Base-by-base conservation (phyloP, 2,329 filamentous ascomycete species). In the Penicillium olsonii region DNA sequence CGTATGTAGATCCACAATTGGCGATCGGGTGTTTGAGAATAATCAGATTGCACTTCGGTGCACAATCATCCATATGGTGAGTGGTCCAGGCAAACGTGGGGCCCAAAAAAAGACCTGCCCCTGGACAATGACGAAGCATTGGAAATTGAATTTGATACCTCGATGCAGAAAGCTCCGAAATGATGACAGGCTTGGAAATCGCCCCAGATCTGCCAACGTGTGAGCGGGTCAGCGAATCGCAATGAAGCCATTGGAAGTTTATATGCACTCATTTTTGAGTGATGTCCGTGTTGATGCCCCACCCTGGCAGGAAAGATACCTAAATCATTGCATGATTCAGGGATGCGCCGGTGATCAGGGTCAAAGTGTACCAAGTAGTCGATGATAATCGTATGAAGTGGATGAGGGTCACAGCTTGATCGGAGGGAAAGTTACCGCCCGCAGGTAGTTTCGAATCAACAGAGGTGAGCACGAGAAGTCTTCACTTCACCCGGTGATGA, bases 151-250 rank as follows among this genome's bases (percentile, higher is more conserved):
- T 35, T 42, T 45, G 29, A 24, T 20, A 14, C 15, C 33, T 17
- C 24, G 35, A 9, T 10, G 19, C 22, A 5, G 40, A 22, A 29
- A 20, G 17, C 17, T 24, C 15, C 14, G 19, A 24, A 22, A 14
- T n/a, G 10, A 29, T 31, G 29, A 18, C 15, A 24, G 22, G 15
- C 17, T 24, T 24, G 3, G 19, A 34, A 17, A 38, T 19, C 12
- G 34, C 26, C 37, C 41, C 41, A 29, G 37, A 45, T 50, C 47
- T 12, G 33, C 19, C 26, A 14, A n/a, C 27, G 7, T 29, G 17
- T 24, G 20, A 15, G 20, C 6, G 5, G 14, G 14, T n/a, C 12
- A n/a, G 29, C 29, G 29, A 31, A 31, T 31, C n/a, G 29, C n/a
- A 35, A 35, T 18, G 6, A 7, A 18, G 7, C 9, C 33, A 35